These are phyloP conservation scores for Aspergillus campestris DNA, from an alignment of 495 filamentous ascomycete species.

Conservation along the genomic window DNA sequence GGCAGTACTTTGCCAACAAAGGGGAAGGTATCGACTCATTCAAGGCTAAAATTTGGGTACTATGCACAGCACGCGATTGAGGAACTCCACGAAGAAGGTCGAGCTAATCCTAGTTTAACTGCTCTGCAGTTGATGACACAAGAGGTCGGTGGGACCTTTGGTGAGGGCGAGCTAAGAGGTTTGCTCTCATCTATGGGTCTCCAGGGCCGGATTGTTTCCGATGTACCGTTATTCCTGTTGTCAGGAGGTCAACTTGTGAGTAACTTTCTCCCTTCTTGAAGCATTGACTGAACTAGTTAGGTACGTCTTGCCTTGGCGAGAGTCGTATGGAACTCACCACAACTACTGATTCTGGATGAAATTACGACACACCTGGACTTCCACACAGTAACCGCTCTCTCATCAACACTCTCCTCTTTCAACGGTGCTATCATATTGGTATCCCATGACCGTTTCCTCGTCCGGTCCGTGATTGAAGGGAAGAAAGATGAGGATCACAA, in stretches of 20 bases:
- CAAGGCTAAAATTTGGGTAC: slow-evolving; percentile 58
- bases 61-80: slow-evolving; percentile 75
- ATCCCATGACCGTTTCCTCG: slow-evolving; percentile 70
- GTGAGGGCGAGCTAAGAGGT: slow-evolving; percentile 53
- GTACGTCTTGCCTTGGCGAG: slow-evolving; percentile 68
- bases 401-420: slow-evolving; percentile 54
- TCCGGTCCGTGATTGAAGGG: slow-evolving; percentile 61
- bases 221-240: slow-evolving; percentile 58
- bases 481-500: slow-evolving; percentile 34
- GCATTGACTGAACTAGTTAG: slow-evolving; percentile 10
- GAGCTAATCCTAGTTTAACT: slow-evolving; percentile 42
- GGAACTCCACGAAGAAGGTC: slow-evolving; percentile 44
- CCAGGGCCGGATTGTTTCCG: slow-evolving; percentile 53
- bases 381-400: slow-evolving; percentile 62
- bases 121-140: slow-evolving; percentile 50
- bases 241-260: slow-evolving; percentile 64
- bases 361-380: slow-evolving; percentile 81
- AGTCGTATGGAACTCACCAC: slow-evolving; percentile 58
- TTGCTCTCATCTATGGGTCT: slow-evolving; percentile 59
- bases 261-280: neutral
- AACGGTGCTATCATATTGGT: slow-evolving; percentile 65
- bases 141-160: slow-evolving; percentile 38
- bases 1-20: slow-evolving; percentile 30
- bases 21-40: slow-evolving; percentile 53
- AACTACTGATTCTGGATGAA: slow-evolving; percentile 72